Percentiles rank a stretch among this genome's conserved stretches.
Evolutionary conservation across 2,329 filamentous ascomycete species (phyloP).

Genomic region (Stemphylium vesicarium): DNA sequence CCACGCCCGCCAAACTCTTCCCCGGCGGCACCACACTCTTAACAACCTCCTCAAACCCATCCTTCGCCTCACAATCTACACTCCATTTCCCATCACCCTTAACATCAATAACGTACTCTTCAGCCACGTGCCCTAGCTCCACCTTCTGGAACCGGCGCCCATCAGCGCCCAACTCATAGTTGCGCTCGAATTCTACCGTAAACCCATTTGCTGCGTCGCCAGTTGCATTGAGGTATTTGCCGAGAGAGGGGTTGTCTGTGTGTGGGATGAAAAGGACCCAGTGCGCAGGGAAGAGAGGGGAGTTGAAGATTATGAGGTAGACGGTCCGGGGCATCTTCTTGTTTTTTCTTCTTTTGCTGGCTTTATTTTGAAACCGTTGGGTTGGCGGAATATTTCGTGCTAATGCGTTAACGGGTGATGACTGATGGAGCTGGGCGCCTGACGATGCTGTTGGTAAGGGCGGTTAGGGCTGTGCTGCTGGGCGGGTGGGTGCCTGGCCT

Average conservation of each 20-base stretch:
- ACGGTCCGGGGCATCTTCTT: constrained; percentile 18
- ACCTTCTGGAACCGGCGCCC: constrained; percentile 14
- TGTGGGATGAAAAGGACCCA: constrained; percentile 33
- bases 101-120: constrained; percentile 19
- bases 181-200: constrained; percentile 22
- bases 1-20: constrained; percentile 17
- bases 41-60: constrained; percentile 27
- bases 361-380: no score
- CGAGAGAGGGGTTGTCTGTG: constrained; percentile 9
- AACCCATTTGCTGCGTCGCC: constrained; percentile 30
- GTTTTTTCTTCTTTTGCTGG: no score
- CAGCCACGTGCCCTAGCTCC: constrained; percentile 10
- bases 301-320: constrained; percentile 27
- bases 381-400: no score
- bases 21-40: constrained; percentile 24
- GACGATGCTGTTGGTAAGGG: no score
- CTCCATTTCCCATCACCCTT: constrained; percentile 4
- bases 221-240: constrained; percentile 29
- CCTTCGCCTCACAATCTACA: constrained; percentile 11
- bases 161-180: constrained; percentile 19
- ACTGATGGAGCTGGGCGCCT: no score
- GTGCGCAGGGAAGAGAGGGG: constrained; percentile 34
- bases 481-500: no score
- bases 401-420: no score
- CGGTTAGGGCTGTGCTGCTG: no score